These are phyloP conservation scores for Limnanthes douglasii DNA, from an alignment of 345 rosid species.

Conservation along the genomic window DNA sequence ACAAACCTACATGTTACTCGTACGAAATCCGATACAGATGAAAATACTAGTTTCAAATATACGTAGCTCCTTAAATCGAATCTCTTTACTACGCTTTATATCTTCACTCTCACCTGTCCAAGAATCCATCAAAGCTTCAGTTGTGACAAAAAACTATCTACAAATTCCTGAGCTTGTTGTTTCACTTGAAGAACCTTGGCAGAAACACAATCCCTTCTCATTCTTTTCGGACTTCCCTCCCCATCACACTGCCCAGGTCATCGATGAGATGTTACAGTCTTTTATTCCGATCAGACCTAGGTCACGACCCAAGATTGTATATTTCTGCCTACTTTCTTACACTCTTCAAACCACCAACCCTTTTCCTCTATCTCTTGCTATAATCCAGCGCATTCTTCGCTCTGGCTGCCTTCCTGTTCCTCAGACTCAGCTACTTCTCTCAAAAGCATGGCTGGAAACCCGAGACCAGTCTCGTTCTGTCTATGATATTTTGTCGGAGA, in stretches of 20 bases:
- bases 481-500: constrained; percentile 25
- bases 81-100: constrained; percentile 10
- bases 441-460: constrained; percentile 47
- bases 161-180: constrained; percentile 45
- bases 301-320: constrained; percentile 23
- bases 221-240: constrained; percentile 38
- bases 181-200: constrained; percentile 19
- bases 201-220: constrained; percentile 39
- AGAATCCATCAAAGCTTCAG: constrained; percentile 31
- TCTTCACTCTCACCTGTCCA: constrained; percentile 31
- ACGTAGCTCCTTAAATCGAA: too few relatives aligned
- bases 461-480: constrained; percentile 20
- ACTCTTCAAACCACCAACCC: constrained; percentile 49
- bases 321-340: constrained; percentile 47
- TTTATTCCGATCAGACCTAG: constrained; percentile 47
- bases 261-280: constrained; percentile 57
- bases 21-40: too few relatives aligned
- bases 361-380: constrained; percentile 43
- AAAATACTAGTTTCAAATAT: too few relatives aligned
- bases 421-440: constrained; percentile 36
- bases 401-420: constrained; percentile 58
- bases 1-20: too few relatives aligned
- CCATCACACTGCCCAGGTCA: constrained; percentile 21
- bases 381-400: constrained; percentile 62
- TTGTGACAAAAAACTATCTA: constrained; percentile 39